Evolutionary conservation across 1,284 basidiomycete genomes (phyloP).

Genomic region (Termitomyces sp.): DNA sequence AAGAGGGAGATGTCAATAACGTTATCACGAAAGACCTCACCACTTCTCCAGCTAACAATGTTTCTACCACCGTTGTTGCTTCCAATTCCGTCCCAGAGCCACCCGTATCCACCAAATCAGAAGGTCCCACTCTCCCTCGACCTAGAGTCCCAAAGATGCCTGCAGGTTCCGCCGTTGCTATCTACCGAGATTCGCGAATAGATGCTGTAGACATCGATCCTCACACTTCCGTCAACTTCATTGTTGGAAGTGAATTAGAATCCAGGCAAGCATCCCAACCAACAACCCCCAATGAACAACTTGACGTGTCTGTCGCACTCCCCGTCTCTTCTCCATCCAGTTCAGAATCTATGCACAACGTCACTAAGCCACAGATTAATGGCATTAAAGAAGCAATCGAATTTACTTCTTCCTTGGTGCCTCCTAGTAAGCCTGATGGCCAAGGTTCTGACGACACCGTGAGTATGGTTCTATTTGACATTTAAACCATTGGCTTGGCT

Average conservation of each 20-base stretch:
- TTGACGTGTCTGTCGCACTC: conserved; percentile 12
- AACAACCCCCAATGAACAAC: conserved; percentile 18
- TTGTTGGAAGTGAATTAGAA: conserved; percentile 72
- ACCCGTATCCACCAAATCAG: conserved; percentile 24
- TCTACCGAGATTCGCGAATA: conserved; percentile 58
- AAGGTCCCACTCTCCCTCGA: conserved; percentile 24
- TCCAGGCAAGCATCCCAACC: conserved; percentile 18
- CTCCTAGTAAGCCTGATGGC: conserved; percentile 33
- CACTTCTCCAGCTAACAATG: conserved; percentile 57
- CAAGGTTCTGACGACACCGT: conserved; percentile 47
- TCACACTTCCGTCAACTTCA: conserved; percentile 57
- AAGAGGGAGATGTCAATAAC: conserved; percentile 16
- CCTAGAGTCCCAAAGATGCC: conserved; percentile 54
- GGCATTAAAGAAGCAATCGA: conserved; percentile 24
- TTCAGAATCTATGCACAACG: conserved; percentile 10
- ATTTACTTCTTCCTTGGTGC: conserved; percentile 26
- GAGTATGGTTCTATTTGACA: conserved; percentile 20
- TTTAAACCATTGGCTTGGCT: background rate
- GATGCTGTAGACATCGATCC: conserved; percentile 41
- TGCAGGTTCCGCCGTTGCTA: conserved; percentile 63
- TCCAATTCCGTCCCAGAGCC: conserved; percentile 25
- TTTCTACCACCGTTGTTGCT: conserved; percentile 25
- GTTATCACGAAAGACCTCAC: conserved; percentile 30
- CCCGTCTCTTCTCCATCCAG: conserved; percentile 6
- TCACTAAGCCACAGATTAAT: conserved; percentile 19